Percentiles rank a stretch among this genome's conserved stretches.
Evolutionary conservation across 345 rosid species (phyloP).

Genomic region (Moricandia arvensis): DNA sequence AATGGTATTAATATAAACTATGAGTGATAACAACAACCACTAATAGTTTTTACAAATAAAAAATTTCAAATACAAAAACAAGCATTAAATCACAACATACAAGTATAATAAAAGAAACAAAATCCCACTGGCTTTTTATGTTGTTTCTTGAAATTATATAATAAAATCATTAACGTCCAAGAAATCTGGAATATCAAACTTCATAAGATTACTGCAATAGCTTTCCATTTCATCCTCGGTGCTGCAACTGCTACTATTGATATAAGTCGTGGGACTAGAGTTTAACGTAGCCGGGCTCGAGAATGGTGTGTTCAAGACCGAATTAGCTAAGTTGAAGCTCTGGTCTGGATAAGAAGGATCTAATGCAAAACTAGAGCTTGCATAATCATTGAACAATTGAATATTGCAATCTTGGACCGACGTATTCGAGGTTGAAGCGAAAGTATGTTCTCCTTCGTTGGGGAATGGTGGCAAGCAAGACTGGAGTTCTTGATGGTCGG

Average conservation of each 20-base stretch:
- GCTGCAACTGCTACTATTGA: conserved; percentile 48
- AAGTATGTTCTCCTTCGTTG: conserved; percentile 33
- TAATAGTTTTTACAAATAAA: conserved; percentile 27
- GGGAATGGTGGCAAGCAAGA: conserved; percentile 38
- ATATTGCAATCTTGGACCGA: conserved; percentile 38
- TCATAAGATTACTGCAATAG: conserved; percentile 56
- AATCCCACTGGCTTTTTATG: background rate
- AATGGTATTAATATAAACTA: conserved; percentile 6
- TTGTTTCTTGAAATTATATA: conserved; percentile 38
- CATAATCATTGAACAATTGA: conserved; percentile 35
- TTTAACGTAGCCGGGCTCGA: conserved; percentile 63
- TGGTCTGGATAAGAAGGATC: conserved; percentile 45
- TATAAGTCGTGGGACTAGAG: conserved; percentile 51
- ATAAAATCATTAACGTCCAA: conserved; percentile 55
- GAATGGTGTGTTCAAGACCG: conserved; percentile 61
- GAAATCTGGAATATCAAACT: conserved; percentile 59
- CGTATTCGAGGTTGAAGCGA: conserved; percentile 20
- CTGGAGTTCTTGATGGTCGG: conserved; percentile 45
- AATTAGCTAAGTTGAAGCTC: conserved; percentile 43
- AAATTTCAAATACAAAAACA: background rate
- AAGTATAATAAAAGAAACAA: background rate
- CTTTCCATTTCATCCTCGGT: conserved; percentile 81
- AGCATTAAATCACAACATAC: background rate
- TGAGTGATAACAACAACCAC: background rate
- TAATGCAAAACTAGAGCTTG: conserved; percentile 11